phyloP scores from a whole-genome alignment of 257 asterid genomes.

The Scutellaria minor region DNA sequence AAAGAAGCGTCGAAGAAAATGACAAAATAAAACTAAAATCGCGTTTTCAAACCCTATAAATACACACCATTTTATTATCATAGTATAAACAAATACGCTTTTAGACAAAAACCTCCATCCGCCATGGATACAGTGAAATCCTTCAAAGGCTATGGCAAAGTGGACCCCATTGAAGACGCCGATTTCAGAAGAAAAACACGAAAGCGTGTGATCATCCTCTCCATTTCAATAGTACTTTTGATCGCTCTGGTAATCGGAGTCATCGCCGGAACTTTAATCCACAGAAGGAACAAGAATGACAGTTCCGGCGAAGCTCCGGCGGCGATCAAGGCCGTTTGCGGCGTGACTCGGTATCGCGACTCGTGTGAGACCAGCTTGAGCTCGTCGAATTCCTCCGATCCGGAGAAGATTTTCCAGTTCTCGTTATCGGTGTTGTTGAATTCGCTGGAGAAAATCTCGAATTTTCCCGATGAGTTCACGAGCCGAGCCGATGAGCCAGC shows the following conservation, averaged over 20 bases:
- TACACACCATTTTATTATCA: not conserved
- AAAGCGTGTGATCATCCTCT: constrained; percentile 53
- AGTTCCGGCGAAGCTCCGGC: constrained; percentile 27
- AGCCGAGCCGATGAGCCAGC: constrained; percentile 30
- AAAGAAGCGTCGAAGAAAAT: not conserved
- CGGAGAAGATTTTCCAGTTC: constrained; percentile 55
- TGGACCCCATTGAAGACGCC: constrained; percentile 59
- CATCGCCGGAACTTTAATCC: constrained; percentile 60
- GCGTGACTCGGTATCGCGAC: constrained; percentile 58
- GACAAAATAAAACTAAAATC: not conserved
- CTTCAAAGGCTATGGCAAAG: constrained; percentile 87
- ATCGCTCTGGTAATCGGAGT: constrained; percentile 50
- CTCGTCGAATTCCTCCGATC: constrained; percentile 56
- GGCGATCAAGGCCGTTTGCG: constrained; percentile 66
- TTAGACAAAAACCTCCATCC: not conserved
- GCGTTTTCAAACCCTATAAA: constrained; percentile 27
- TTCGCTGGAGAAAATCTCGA: constrained; percentile 45
- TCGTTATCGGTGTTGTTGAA: constrained; percentile 51
- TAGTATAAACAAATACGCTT: constrained; percentile 4
- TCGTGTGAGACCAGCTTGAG: constrained; percentile 58
- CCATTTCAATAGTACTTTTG: constrained; percentile 50
- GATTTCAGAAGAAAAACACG: constrained; percentile 69
- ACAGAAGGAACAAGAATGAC: constrained; percentile 32
- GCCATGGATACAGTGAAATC: constrained; percentile 77
- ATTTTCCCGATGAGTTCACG: constrained; percentile 42